These are phyloP conservation scores for Leishmania major DNA, from an alignment of 208 protist species.

Conservation along the genomic window DNA sequence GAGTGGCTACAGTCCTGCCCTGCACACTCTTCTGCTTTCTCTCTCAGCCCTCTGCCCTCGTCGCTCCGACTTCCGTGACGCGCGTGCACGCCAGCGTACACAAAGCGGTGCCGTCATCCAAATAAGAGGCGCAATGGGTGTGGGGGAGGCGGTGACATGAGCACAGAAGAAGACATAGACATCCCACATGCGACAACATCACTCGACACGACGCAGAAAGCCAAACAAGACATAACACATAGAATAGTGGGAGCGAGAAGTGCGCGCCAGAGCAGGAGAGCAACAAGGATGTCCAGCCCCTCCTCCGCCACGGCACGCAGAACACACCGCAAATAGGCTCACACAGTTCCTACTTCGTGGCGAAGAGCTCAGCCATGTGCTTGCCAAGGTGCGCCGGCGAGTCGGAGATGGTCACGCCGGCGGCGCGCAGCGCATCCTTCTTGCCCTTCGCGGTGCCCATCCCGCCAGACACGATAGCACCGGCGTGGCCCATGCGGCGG, in stretches of 20 bases:
- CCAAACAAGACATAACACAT: background rate
- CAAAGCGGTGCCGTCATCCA: background rate
- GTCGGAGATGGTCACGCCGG: constrained; percentile 91
- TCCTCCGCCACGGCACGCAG: background rate
- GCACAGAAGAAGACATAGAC: background rate
- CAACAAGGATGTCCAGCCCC: background rate
- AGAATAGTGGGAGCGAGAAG: too few species aligned
- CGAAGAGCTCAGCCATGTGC: constrained; percentile 88
- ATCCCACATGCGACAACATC: background rate
- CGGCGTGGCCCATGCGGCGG: constrained; percentile 97
- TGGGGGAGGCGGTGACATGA: background rate
- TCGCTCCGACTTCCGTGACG: background rate
- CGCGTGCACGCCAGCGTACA: background rate
- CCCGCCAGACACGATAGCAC: constrained; percentile 96
- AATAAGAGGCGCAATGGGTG: background rate
- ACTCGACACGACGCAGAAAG: background rate
- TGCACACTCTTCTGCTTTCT: background rate
- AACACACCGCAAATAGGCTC: background rate
- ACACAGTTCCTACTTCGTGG: constrained; percentile 39
- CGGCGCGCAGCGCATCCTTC: constrained; percentile 92
- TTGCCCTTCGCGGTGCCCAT: constrained; percentile 97
- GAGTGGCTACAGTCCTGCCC: background rate
- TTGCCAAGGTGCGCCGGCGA: constrained; percentile 96
- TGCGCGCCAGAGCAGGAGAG: too few species aligned
- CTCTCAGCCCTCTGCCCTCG: background rate